These are phyloP conservation scores for Aspergillus sp. DNA, from an alignment of 2,329 filamentous ascomycete species.

Conservation along the genomic window DNA sequence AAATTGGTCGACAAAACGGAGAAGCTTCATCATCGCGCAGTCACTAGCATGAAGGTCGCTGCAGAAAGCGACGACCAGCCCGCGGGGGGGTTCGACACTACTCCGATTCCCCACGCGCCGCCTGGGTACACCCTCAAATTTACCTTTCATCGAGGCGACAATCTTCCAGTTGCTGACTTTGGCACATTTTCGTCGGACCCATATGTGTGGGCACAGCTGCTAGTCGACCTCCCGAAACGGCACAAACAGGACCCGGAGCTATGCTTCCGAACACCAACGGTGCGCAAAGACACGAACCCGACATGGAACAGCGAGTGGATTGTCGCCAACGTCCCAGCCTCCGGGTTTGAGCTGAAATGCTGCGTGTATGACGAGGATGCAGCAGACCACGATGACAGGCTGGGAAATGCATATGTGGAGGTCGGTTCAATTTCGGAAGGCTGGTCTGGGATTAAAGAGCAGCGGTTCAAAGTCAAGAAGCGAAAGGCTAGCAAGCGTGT, in stretches of 20 bases:
- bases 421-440: constrained; percentile 56
- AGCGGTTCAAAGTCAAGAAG: constrained; percentile 71
- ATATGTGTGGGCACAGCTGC: constrained; percentile 72
- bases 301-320: constrained; percentile 83
- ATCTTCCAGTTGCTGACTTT: constrained; percentile 79
- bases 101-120: constrained; percentile 68
- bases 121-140: constrained; percentile 81
- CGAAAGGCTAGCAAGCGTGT: constrained; percentile 77
- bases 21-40: constrained; percentile 31
- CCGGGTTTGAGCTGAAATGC: constrained; percentile 79
- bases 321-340: constrained; percentile 76
- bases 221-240: constrained; percentile 62
- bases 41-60: constrained; percentile 16
- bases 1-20: constrained; percentile 37
- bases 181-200: constrained; percentile 76
- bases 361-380: constrained; percentile 87
- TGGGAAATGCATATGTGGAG: constrained; percentile 77
- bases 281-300: constrained; percentile 68
- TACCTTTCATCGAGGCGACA: constrained; percentile 73
- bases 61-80: constrained; percentile 39
- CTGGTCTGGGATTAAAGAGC: constrained; percentile 65
- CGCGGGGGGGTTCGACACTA: constrained; percentile 73
- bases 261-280: constrained; percentile 68
- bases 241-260: constrained; percentile 84
- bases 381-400: constrained; percentile 76